Percentiles rank a stretch among this genome's conserved stretches.
Conservation (phyloP, 352 stramenopile genomes). For the Pythium inflatum region DNA sequence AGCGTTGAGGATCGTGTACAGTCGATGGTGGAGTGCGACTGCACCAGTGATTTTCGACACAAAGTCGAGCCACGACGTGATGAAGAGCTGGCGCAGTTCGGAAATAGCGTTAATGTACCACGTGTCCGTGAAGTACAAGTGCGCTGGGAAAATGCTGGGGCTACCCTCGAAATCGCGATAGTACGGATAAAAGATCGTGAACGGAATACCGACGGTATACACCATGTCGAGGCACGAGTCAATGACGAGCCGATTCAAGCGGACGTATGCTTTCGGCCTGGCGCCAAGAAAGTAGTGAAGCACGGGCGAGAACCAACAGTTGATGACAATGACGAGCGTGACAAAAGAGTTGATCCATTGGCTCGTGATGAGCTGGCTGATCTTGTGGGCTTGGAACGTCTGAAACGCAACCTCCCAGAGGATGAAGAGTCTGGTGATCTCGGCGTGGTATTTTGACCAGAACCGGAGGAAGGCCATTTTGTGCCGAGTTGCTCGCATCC, state of each 20-base stretch:
- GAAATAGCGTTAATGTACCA: background rate
- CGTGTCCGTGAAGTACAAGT: constrained; percentile 10
- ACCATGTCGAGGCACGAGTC: constrained; percentile 9
- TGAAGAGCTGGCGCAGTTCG: constrained; percentile 23
- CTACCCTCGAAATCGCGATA: background rate
- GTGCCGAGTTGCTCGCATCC: too few relatives aligned
- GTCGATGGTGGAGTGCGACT: background rate
- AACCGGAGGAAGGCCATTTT: too few relatives aligned
- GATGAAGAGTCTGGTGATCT: background rate
- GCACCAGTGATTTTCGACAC: constrained; percentile 2
- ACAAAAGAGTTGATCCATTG: constrained; percentile 24
- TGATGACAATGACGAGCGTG: constrained; percentile 11
- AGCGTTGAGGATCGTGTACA: background rate
- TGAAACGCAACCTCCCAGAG: constrained; percentile 19
- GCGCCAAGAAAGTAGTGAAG: background rate
- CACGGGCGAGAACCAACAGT: constrained; percentile 22
- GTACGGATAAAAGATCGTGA: constrained; percentile 27
- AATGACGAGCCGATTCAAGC: background rate
- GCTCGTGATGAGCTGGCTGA: constrained; percentile 11
- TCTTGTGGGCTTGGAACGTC: constrained; percentile 20
- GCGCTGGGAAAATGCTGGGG: background rate
- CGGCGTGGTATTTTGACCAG: background rate
- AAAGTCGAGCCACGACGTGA: constrained; percentile 24
- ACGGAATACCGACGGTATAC: constrained; percentile 10
- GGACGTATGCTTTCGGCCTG: background rate